These are phyloP conservation scores for Hyaloperonospora arabidopsidis DNA, from an alignment of 352 stramenopile species.

Conservation along the genomic window DNA sequence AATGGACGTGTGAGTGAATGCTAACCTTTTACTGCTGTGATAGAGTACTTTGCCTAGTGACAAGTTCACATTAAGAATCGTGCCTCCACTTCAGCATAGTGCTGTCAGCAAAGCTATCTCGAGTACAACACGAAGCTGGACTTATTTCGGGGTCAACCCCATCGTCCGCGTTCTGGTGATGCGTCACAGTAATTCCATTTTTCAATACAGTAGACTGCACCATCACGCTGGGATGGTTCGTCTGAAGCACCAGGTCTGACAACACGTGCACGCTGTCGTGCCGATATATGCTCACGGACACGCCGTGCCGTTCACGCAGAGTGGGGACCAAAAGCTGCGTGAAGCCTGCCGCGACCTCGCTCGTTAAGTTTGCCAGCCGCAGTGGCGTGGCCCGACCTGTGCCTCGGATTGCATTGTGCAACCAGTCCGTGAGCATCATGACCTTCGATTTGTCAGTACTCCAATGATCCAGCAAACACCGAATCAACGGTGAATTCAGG, in stretches of 20 bases:
- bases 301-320: slow-evolving; percentile 52
- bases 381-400: slow-evolving; percentile 35
- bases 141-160: background rate
- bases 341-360: slow-evolving; percentile 52
- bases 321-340: slow-evolving; percentile 60
- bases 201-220: slow-evolving; percentile 17
- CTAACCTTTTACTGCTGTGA: too few relatives aligned
- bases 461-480: slow-evolving; percentile 57
- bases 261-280: slow-evolving; percentile 50
- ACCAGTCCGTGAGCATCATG: slow-evolving; percentile 49
- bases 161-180: slow-evolving; percentile 11
- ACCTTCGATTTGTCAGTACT: slow-evolving; percentile 55
- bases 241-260: slow-evolving; percentile 55
- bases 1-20: too few relatives aligned
- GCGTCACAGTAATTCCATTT: slow-evolving; percentile 5
- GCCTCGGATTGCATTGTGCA: slow-evolving; percentile 53
- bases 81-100: slow-evolving; percentile 39
- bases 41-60: too few relatives aligned
- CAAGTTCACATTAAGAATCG: slow-evolving; percentile 29
- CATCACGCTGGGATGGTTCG: slow-evolving; percentile 31
- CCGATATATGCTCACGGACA: slow-evolving; percentile 55
- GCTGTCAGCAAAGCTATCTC: slow-evolving; percentile 13
- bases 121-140: too few relatives aligned
- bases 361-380: slow-evolving; percentile 38
- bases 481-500: slow-evolving; percentile 58